Percentiles rank a stretch among this genome's conserved stretches.
These are phyloP conservation scores for Boletus smithii DNA, from an alignment of 1,284 basidiomycete genomes.

Conservation along the genomic window DNA sequence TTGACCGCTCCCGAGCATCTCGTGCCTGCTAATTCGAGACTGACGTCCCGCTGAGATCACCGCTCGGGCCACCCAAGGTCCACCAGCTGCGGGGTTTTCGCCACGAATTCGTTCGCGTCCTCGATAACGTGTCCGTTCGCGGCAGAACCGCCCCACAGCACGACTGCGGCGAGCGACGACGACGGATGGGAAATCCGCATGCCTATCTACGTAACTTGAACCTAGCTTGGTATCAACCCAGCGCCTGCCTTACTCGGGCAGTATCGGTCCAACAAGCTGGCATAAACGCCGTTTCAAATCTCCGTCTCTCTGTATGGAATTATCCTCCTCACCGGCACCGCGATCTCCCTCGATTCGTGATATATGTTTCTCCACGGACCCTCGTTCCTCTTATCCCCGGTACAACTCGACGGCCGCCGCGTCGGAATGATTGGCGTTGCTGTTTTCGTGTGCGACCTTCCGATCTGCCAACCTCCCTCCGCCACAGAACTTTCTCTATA, in stretches of 20 bases:
- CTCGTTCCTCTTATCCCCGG: constrained; percentile 22
- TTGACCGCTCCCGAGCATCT: constrained; percentile 11
- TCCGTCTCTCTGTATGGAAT: constrained; percentile 5
- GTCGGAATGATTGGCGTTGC: constrained; percentile 18
- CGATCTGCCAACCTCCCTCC: too few species aligned
- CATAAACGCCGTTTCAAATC: constrained; percentile 28
- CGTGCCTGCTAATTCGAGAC: constrained; percentile 2
- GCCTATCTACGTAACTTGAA: not conserved
- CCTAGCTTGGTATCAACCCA: not conserved
- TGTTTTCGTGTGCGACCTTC: constrained; percentile 17
- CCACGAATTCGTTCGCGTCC: not conserved
- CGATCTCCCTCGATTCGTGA: constrained; percentile 1
- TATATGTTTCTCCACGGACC: constrained; percentile 7
- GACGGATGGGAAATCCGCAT: constrained; percentile 3
- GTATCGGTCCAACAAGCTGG: not conserved
- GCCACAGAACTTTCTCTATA: too few species aligned
- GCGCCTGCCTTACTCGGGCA: not conserved
- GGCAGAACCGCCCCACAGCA: constrained; percentile 4
- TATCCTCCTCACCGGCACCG: constrained; percentile 9
- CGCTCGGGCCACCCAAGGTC: constrained; percentile 2
- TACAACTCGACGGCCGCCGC: constrained; percentile 1
- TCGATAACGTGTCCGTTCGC: constrained; percentile 8
- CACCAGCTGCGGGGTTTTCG: constrained; percentile 3
- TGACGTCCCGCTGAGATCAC: constrained; percentile 6
- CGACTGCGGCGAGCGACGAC: constrained; percentile 1